These are phyloP conservation scores for Trichoderma guizhouense DNA, from an alignment of 2,329 filamentous ascomycete genomes.

Conservation along the genomic window DNA sequence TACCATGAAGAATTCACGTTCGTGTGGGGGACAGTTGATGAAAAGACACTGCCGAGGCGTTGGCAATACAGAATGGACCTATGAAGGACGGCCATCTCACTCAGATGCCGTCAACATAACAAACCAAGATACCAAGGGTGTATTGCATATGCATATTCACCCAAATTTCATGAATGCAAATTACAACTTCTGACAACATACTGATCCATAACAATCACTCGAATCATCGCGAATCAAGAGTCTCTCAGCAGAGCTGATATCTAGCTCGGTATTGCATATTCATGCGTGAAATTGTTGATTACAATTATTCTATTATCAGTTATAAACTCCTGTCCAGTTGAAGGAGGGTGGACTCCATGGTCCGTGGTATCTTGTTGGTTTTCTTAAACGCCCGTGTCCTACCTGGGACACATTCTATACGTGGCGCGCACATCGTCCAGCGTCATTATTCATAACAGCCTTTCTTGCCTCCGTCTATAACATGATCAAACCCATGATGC, in stretches of 20 bases:
- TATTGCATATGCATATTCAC: not conserved
- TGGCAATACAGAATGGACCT: not conserved
- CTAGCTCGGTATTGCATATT: not conserved
- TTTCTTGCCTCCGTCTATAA: conserved; percentile 23
- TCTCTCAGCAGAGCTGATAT: not conserved
- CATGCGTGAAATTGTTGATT: conserved; percentile 15
- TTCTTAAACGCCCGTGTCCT: conserved; percentile 23
- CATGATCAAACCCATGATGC: conserved; percentile 36
- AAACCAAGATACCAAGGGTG: not conserved
- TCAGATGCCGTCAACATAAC: not conserved
- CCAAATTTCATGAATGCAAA: not conserved
- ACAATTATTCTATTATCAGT: conserved; percentile 17
- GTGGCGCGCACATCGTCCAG: conserved; percentile 17
- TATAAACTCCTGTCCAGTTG: conserved; percentile 5
- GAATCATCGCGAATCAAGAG: not conserved
- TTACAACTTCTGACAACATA: not conserved
- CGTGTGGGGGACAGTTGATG: not conserved
- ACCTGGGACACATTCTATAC: conserved; percentile 23
- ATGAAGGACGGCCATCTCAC: not conserved
- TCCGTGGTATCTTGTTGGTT: conserved; percentile 23
- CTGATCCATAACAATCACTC: not conserved
- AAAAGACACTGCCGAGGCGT: not conserved
- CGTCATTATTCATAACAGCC: conserved; percentile 18
- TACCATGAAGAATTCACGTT: not conserved
- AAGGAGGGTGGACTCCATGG: conserved; percentile 1